Evolutionary conservation across 2,329 filamentous ascomycete genomes (phyloP), one percentile per base, ranked within the genome.

Genomic region (Penicillium rolfsii): DNA sequence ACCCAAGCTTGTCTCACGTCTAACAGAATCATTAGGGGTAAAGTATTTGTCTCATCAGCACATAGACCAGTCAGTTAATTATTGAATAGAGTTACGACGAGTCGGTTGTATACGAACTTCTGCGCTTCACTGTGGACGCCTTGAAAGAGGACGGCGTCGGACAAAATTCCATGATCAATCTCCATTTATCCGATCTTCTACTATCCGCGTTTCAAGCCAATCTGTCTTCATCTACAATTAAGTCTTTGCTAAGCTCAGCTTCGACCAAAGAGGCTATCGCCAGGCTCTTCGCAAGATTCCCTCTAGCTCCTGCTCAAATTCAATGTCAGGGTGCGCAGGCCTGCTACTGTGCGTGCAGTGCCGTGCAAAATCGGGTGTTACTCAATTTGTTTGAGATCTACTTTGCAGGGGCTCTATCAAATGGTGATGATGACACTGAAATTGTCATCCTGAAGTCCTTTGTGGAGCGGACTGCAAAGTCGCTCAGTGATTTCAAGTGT

Each of bases 21-120:
- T 79, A 16, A 64, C 80, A 28, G 71, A 77, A 55, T 73, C 77
- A 61, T 67, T 75, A 55, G 72, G 71, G 41, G 82, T 81, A 26
- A 26, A 75, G 78, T 58, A 63, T 66, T 16, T 4, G 22, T 22
- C 6, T 8, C 7, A 38, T 16, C n/a, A 1, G 19, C 8, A 14
- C n/a, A 26, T 2, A 5, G 26, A 7, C 53, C 30, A 4, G 38
- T 9, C 56, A 5, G 54, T 43, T 59, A 1, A 46, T 12, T 55
- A 35, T 16, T 41, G 0, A 71, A 61, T 24, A 68, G 60, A 59
- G 46, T 24, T 67, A 64, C 7, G 68, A 70, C 4, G 66, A 70
- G 6, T 58, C 65, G 49, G 63, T 67, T 9, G 57, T 72, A 16
- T 62, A 59, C 19, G 62, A 64, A 8, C 45, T 73, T 11, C 40